Conservation (phyloP, 257 asterid species). For the Solanum corneliomulleri region DNA sequence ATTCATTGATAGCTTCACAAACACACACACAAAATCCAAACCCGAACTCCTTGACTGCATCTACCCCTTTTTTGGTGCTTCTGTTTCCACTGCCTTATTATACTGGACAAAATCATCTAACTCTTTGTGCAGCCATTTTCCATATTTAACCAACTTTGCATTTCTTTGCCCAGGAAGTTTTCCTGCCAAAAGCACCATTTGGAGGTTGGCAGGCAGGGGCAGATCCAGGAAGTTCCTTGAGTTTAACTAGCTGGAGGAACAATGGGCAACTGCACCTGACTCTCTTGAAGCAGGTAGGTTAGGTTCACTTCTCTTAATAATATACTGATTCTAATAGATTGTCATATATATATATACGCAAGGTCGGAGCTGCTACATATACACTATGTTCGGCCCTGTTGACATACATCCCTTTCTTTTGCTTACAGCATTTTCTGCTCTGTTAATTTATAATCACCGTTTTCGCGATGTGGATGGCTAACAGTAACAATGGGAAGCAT, state of each 20-base stretch:
- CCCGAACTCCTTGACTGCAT: neutral
- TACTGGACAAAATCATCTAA: neutral
- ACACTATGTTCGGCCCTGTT: neutral
- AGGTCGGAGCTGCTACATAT: neutral
- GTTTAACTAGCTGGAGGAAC: neutral
- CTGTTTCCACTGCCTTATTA: neutral
- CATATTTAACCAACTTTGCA: neutral
- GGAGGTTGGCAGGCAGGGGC: neutral
- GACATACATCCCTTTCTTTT: neutral
- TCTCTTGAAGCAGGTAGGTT: neutral
- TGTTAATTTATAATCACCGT: neutral
- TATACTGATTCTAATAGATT: neutral
- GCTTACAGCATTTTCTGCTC: neutral
- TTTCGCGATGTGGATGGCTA: neutral
- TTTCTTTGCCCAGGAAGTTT: neutral
- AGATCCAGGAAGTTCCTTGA: neutral
- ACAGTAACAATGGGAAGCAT: neutral
- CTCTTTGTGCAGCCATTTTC: neutral
- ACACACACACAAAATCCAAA: neutral
- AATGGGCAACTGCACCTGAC: neutral
- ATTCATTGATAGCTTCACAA: neutral
- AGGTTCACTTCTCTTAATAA: neutral
- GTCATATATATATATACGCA: neutral
- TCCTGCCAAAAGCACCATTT: neutral
- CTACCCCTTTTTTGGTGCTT: neutral